Evolutionary conservation across 2,329 filamentous ascomycete genomes (phyloP).

Genomic region (Nakataea oryzae): DNA sequence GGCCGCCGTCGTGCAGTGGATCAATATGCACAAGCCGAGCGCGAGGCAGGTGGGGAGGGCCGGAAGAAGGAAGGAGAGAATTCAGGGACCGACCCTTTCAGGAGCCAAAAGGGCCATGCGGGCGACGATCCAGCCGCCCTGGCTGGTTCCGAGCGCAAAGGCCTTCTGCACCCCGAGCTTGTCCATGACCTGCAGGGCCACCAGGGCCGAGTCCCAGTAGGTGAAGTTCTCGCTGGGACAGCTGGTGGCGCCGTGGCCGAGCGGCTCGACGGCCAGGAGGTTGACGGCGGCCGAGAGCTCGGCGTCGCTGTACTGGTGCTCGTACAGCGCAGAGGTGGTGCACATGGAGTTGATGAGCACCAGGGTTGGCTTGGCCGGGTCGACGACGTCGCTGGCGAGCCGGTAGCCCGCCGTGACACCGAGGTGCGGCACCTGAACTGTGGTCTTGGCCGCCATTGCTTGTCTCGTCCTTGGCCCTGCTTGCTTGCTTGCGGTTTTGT

Average conservation of each 20-base stretch:
- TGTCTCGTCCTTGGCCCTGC: not conserved
- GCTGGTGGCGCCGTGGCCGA: conserved; percentile 35
- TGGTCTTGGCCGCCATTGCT: conserved; percentile 6
- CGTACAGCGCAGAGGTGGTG: conserved; percentile 31
- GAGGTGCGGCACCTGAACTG: conserved; percentile 8
- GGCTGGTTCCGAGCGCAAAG: conserved; percentile 39
- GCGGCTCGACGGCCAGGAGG: conserved; percentile 35
- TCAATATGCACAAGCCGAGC: not conserved
- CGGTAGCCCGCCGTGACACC: conserved; percentile 8
- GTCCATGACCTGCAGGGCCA: conserved; percentile 46
- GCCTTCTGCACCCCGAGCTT: conserved; percentile 34
- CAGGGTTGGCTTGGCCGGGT: conserved; percentile 35
- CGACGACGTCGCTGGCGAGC: conserved; percentile 23
- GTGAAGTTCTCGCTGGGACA: conserved; percentile 34
- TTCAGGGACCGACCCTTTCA: conserved; percentile 24
- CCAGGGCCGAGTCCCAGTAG: conserved; percentile 43
- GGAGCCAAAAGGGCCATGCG: conserved; percentile 40
- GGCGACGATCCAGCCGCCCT: conserved; percentile 39
- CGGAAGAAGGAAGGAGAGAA: not conserved
- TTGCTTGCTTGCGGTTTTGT: not conserved
- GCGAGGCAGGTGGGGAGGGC: no score
- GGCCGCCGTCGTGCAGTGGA: not conserved
- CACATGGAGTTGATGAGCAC: conserved; percentile 39
- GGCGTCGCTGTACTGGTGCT: conserved; percentile 27
- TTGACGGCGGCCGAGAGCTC: conserved; percentile 29